Evolutionary conservation across 371 early-diverging fungal species (phyloP), one percentile per base, ranked within the genome.

Genomic region (Zychaea mexicana): DNA sequence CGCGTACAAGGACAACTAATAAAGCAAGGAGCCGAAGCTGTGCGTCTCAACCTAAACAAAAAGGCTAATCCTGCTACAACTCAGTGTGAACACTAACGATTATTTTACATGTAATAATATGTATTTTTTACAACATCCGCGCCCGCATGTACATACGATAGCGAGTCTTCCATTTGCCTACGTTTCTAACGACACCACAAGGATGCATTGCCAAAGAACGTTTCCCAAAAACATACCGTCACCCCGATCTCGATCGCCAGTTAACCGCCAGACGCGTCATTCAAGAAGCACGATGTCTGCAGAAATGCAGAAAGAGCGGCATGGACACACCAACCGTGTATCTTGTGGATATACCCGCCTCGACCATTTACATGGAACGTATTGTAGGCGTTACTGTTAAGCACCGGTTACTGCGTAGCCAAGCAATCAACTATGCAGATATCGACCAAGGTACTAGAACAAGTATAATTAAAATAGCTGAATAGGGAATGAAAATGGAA

Each of bases 171-270:
- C 60, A 66, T 24, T 53, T 68, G n/a, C 49, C 56, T 1, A 55
- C 60, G 3, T 74, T 70, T 49, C 53, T 74, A 21, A 62, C 66
- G 0, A 54, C 59, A 45, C 66, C 66, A n/a, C 58, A 68, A 6
- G 74, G 74, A 3, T 82, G 83, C 66, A 79, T 82, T 58, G 83
- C 76, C 21, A 82, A 82, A 53, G 76, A 97, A 72, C 85, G 98
- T 30, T 97, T 97, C 73, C 81, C 83, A 58, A 98, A 98, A 73
- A 79, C 89, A 0, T 97, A 96, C 70, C 86, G 98, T n/a, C 94
- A 94, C 64, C 95, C 96, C 2, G 85, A 86, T 31, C 88, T 97
- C 36, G 98, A 97, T 71, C 87, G 86, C 36, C 90, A 91, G 60
- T 70, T 97, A 27, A 96, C 95, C 0, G 65, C 83, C 3, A 71